A percentile compares a stretch with the other conserved stretches of the same genome.
Evolutionary conservation across 371 early-diverging fungal species (phyloP).

Genomic region (Blastocladiella emersonii): DNA sequence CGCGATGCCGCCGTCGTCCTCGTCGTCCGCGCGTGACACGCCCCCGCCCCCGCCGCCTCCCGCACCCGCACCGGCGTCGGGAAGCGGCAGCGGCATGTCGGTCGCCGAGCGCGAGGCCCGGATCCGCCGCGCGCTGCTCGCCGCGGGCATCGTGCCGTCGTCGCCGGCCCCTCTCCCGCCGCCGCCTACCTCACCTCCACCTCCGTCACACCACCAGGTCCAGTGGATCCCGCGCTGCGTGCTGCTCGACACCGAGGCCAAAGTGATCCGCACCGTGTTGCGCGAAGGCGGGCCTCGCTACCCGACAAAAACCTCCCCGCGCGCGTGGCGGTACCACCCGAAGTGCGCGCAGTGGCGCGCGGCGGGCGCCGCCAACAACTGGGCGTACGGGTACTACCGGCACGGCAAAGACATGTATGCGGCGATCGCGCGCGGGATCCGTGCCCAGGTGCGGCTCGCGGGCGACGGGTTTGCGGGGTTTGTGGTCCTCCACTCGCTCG

Average conservation of each 20-base stretch:
- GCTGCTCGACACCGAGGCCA: background rate
- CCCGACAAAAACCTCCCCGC: background rate
- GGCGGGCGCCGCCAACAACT: background rate
- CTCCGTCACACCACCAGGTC: background rate
- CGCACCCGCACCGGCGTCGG: too few species aligned
- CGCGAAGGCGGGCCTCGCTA: background rate
- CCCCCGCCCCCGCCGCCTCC: too few species aligned
- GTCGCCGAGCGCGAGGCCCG: background rate
- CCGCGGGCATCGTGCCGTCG: background rate
- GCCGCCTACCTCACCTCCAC: too few species aligned
- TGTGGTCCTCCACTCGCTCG: conserved; percentile 7
- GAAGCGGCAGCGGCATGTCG: too few species aligned
- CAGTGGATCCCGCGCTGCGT: background rate
- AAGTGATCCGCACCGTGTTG: background rate
- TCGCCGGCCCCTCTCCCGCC: too few species aligned
- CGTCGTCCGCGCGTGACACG: too few species aligned
- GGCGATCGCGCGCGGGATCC: background rate
- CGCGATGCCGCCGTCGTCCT: too few species aligned
- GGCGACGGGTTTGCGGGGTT: conserved; percentile 4
- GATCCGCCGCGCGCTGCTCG: background rate
- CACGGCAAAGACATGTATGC: background rate
- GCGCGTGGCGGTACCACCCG: background rate
- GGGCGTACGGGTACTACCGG: background rate
- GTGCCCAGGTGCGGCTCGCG: background rate
- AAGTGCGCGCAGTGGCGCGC: background rate